Base-by-base conservation (phyloP, 768 basidiomycete genomes). In the Macrolepiota dolichaula region DNA sequence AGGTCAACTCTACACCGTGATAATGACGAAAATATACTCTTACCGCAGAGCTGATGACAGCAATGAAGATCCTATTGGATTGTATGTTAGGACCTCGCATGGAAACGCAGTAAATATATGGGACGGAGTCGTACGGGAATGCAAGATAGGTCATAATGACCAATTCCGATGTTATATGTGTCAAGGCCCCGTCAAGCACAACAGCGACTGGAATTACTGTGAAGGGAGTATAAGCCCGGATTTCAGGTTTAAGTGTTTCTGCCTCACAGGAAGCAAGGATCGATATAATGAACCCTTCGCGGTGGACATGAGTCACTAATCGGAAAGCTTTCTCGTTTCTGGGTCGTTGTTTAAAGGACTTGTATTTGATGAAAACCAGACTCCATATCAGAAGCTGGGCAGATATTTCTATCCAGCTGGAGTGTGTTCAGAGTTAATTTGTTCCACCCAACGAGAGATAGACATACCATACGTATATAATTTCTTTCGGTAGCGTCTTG, bases 11-110 rank as follows among this genome's bases (percentile, higher is more conserved):
- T 24, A 11, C 19, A 13, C 24, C 7, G 11, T 13, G 11, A 49
- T 13, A 13, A 24, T 22, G 12, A 24, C 9, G 24, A 10, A 24
- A 15, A 49, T 24, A 7, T 11, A 22, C 27, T 53, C 63, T 42
- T 56, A 67, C 66, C 6, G 59, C n/a, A 24, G 57, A 54, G 11
- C 64, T 59, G n/a, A 49, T 17, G 4, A 63, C 42, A 32, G 52
- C 36, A 12, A 59, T 19, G 27, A 38, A 59, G 3, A 56, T 19
- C 6, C 66, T 67, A 35, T 17, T 19, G 9, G 11, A 15, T 19
- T 12, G 0, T 19, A 46, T 25, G 35, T 29, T 6, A 47, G 55
- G 25, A 29, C 12, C 12, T 49, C 22, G 10, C n/a, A 10, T 17
- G 50, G 17, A n/a, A 51, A 25, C 19, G 19, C 27, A 62, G 46